A percentile compares a stretch with the other conserved stretches of the same genome.
These are phyloP conservation scores for Debaryomyces hansenii DNA, from an alignment of 805 yeast genomes.

Conservation along the genomic window DNA sequence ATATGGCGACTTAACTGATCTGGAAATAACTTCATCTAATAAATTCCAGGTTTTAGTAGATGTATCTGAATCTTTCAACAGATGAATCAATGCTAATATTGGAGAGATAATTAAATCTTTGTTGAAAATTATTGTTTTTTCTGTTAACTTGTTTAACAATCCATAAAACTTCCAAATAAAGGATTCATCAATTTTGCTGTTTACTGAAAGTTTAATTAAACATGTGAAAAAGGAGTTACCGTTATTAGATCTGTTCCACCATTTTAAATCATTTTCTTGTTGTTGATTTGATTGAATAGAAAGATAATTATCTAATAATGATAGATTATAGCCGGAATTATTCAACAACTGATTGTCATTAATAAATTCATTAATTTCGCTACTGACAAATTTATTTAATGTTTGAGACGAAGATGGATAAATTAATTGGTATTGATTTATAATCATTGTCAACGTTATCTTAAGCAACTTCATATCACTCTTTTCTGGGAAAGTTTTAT, in stretches of 20 bases:
- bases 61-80: slow-evolving; percentile 34
- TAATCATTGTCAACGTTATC: slow-evolving; percentile 46
- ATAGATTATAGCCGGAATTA: slow-evolving; percentile 52
- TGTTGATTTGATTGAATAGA: slow-evolving; percentile 53
- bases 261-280: slow-evolving; percentile 50
- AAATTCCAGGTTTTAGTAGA: slow-evolving; percentile 52
- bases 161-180: slow-evolving; percentile 42
- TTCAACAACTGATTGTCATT: slow-evolving; percentile 10
- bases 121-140: slow-evolving; percentile 57
- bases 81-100: slow-evolving; percentile 50
- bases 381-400: slow-evolving; percentile 15
- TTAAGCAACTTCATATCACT: slow-evolving; percentile 44
- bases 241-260: slow-evolving; percentile 65
- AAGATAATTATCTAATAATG: slow-evolving; percentile 58
- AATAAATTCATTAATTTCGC: slow-evolving; percentile 16
- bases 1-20: slow-evolving; percentile 75
- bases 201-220: slow-evolving; percentile 47
- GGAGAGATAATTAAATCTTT: slow-evolving; percentile 53
- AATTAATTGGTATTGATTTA: slow-evolving; percentile 37
- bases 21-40: slow-evolving; percentile 72
- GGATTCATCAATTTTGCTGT: slow-evolving; percentile 20
- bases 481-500: slow-evolving; percentile 17
- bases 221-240: slow-evolving; percentile 67
- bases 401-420: slow-evolving; percentile 27
- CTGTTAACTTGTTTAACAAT: slow-evolving; percentile 50